Evolutionary conservation across 2,329 filamentous ascomycete genomes (phyloP).

Genomic region (Cercospora zeae-maydis): DNA sequence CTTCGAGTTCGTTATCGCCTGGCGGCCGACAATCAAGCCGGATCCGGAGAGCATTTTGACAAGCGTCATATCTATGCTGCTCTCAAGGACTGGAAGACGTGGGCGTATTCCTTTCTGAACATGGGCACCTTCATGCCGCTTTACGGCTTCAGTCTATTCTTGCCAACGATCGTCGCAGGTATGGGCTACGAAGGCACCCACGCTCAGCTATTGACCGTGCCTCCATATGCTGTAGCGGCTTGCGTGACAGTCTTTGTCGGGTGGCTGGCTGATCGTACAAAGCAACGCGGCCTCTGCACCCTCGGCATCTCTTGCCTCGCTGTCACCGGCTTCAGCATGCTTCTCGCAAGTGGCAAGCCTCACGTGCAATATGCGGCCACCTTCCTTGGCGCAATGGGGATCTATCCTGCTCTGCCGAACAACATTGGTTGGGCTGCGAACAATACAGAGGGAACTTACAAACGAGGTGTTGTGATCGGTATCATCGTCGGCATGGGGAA

Average conservation of each 20-base stretch:
- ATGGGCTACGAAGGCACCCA: slow-evolving; percentile 38
- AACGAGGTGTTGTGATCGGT: slow-evolving; percentile 79
- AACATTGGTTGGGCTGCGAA: slow-evolving; percentile 85
- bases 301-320: slow-evolving; percentile 66
- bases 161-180: slow-evolving; percentile 71
- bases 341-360: slow-evolving; percentile 62
- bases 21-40: slow-evolving; percentile 22
- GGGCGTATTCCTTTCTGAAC: slow-evolving; percentile 63
- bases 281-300: slow-evolving; percentile 74
- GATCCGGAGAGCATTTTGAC: slow-evolving; percentile 38
- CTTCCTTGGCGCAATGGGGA: slow-evolving; percentile 20
- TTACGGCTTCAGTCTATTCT: slow-evolving; percentile 35
- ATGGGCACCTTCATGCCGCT: slow-evolving; percentile 51
- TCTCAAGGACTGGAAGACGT: slow-evolving; percentile 80
- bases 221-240: slow-evolving; percentile 70
- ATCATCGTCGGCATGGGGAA: slow-evolving; percentile 88
- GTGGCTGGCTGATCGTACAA: slow-evolving; percentile 70
- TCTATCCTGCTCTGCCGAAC: slow-evolving; percentile 58
- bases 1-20: slow-evolving; percentile 24
- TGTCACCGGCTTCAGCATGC: slow-evolving; percentile 76
- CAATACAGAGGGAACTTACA: slow-evolving; percentile 86
- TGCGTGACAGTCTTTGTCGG: slow-evolving; percentile 66
- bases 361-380: slow-evolving; percentile 53
- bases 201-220: slow-evolving; percentile 56
- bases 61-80: slow-evolving; percentile 24